A percentile compares a stretch with the other conserved stretches of the same genome.
Evolutionary conservation across 345 rosid genomes (phyloP).

Genomic region (Pistacia vera): DNA sequence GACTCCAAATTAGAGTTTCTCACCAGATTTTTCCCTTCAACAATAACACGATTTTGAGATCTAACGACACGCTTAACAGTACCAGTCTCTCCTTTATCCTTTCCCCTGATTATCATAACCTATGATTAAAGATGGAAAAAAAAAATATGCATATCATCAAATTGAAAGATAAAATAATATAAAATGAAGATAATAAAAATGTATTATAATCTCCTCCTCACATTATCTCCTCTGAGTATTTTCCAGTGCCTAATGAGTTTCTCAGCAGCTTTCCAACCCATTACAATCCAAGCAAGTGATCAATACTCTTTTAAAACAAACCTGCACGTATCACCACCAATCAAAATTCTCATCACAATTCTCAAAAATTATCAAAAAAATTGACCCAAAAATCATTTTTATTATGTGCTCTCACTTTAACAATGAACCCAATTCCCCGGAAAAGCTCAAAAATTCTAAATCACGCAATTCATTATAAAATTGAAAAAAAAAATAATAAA

Average conservation of each 20-base stretch:
- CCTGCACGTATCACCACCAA: slow-evolving; percentile 2
- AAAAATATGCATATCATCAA: neutral
- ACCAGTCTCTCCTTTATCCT: slow-evolving; percentile 64
- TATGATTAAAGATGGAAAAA: slow-evolving; percentile 8
- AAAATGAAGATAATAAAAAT: neutral
- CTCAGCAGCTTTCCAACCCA: slow-evolving; percentile 99
- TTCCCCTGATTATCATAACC: slow-evolving; percentile 65
- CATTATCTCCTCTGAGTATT: slow-evolving; percentile 91
- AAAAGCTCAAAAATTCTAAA: neutral
- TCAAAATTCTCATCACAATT: slow-evolving; percentile 12
- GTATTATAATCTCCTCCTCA: slow-evolving; percentile 30
- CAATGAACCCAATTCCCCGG: too few species aligned
- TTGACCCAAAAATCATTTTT: neutral
- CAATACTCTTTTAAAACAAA: neutral
- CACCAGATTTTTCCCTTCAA: slow-evolving; percentile 78
- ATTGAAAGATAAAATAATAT: neutral
- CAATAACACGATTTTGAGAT: slow-evolving; percentile 61
- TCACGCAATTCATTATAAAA: neutral
- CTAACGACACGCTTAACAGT: slow-evolving; percentile 52
- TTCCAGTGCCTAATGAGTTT: slow-evolving; percentile 97
- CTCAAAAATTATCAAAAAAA: neutral
- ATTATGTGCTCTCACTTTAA: too few species aligned
- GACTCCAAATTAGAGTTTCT: slow-evolving; percentile 9
- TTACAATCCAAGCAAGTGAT: slow-evolving; percentile 21
- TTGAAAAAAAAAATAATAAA: neutral